Evolutionary conservation across 345 rosid genomes (phyloP).

Genomic region (Eutrema japonicum): DNA sequence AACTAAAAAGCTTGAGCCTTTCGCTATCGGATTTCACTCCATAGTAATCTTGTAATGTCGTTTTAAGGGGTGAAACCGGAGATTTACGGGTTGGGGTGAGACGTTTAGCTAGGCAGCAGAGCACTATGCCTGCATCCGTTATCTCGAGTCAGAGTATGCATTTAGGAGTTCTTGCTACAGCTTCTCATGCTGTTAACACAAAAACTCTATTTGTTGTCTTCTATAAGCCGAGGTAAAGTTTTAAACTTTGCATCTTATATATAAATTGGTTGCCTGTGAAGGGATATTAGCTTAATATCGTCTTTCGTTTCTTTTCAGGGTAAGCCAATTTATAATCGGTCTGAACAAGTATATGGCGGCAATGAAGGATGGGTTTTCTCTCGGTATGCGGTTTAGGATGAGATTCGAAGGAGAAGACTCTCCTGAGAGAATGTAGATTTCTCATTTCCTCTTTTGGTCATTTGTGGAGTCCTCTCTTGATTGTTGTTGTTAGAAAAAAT

Average conservation of each 20-base stretch:
- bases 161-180: conserved; percentile 84
- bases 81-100: conserved; percentile 72
- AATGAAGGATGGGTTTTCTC: conserved; percentile 48
- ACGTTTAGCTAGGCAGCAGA: conserved; percentile 57
- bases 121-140: conserved; percentile 64
- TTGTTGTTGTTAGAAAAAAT: conserved; percentile 1
- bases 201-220: conserved; percentile 66
- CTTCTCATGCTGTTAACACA: conserved; percentile 70
- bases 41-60: conserved; percentile 17
- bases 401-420: conserved; percentile 83
- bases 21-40: background rate
- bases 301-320: conserved; percentile 47
- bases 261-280: background rate
- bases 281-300: background rate
- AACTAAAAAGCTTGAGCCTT: background rate
- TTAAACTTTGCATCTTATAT: background rate
- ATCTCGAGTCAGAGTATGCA: conserved; percentile 87
- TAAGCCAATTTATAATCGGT: conserved; percentile 67
- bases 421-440: conserved; percentile 64
- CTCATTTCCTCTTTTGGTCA: background rate
- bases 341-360: conserved; percentile 64
- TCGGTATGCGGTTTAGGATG: conserved; percentile 79
- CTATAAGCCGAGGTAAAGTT: conserved; percentile 71
- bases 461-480: background rate
- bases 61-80: conserved; percentile 56